Conservation (phyloP, 352 stramenopile genomes). For the Peronosclerospora sorghi region DNA sequence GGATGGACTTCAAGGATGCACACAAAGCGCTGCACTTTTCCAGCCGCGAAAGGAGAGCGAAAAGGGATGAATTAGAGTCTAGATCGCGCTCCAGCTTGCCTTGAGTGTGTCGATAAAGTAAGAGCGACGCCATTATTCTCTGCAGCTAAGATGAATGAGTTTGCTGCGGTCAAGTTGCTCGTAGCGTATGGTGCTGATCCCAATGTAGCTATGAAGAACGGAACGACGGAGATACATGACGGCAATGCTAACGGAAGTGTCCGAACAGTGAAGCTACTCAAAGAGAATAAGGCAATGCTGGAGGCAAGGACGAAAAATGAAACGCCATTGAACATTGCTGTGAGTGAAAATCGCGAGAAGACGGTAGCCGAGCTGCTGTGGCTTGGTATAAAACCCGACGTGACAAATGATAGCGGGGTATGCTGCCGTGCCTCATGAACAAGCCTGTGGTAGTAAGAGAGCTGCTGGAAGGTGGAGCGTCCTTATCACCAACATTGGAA, state of each 20-base stretch:
- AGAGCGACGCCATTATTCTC: constrained; percentile 59
- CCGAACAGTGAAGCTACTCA: constrained; percentile 40
- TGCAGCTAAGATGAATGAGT: constrained; percentile 70
- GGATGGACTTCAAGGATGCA: constrained; percentile 70
- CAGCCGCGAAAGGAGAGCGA: constrained; percentile 57
- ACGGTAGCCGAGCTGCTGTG: constrained; percentile 46
- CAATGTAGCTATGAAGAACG: constrained; percentile 44
- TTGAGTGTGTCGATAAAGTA: constrained; percentile 62
- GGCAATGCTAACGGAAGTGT: constrained; percentile 59
- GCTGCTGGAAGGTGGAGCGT: constrained; percentile 37
- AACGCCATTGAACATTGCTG: constrained; percentile 66
- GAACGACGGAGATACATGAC: constrained; percentile 55
- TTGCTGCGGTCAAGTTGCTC: constrained; percentile 48
- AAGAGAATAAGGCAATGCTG: constrained; percentile 41
- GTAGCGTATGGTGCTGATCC: constrained; percentile 44
- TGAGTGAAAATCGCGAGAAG: constrained; percentile 74
- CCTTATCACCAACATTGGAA: no score
- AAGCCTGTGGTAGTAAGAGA: constrained; percentile 49
- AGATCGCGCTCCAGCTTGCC: constrained; percentile 36
- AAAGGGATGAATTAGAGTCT: constrained; percentile 66
- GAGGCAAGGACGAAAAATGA: constrained; percentile 57
- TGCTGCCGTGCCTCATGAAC: constrained; percentile 66
- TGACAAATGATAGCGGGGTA: constrained; percentile 57
- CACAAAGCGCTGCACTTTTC: constrained; percentile 79
- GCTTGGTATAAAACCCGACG: constrained; percentile 49